Conservation (phyloP, 192 early-diverging fungal genomes). For the Diversispora epigaea region DNA sequence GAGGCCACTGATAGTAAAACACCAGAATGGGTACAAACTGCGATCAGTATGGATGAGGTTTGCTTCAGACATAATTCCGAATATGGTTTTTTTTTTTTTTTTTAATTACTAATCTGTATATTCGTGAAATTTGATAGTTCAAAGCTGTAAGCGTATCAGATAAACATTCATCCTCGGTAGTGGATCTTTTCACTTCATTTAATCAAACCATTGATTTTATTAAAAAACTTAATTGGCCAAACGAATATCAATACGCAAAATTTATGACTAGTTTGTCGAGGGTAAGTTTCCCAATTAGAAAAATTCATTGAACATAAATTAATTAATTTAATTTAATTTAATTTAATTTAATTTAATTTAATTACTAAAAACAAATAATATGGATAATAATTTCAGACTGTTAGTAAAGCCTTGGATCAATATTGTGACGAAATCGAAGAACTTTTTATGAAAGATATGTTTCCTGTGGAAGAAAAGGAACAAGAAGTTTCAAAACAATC, state of each 20-base stretch:
- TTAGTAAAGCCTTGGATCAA: constrained; percentile 62
- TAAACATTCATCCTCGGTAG: constrained; percentile 71
- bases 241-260: constrained; percentile 57
- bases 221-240: constrained; percentile 63
- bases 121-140: constrained; percentile 39
- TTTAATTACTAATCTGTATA: not conserved
- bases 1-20: constrained; percentile 61
- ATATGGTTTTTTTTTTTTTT: not conserved
- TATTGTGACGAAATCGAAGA: constrained; percentile 56
- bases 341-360: not conserved
- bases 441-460: constrained; percentile 48
- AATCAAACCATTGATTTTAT: constrained; percentile 70
- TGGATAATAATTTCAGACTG: constrained; percentile 38
- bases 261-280: constrained; percentile 69
- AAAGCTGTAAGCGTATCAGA: constrained; percentile 51
- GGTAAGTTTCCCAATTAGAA: constrained; percentile 39
- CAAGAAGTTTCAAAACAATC: constrained; percentile 39
- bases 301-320: no score
- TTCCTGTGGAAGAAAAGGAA: constrained; percentile 36
- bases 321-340: not conserved
- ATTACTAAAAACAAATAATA: not conserved
- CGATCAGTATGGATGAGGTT: constrained; percentile 63
- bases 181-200: constrained; percentile 80
- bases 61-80: not conserved
- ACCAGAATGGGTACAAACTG: constrained; percentile 66